Evolutionary conservation across 1,284 basidiomycete species (phyloP).

Genomic region (Abortiporus biennis): DNA sequence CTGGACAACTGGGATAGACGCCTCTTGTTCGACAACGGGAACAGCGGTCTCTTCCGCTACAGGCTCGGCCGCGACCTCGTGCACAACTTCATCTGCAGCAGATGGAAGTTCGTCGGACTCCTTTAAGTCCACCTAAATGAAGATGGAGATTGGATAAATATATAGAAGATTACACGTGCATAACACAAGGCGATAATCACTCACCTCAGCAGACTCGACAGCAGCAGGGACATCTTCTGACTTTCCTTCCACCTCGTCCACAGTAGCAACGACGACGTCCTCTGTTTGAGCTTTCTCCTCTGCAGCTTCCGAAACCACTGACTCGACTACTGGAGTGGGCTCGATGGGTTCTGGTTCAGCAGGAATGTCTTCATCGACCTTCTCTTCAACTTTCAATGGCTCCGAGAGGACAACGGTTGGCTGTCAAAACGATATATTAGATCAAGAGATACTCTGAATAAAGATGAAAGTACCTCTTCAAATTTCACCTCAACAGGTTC

Average conservation of each 20-base stretch:
- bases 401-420: not conserved
- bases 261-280: constrained; percentile 6
- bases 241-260: constrained; percentile 3
- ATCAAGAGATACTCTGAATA: not conserved
- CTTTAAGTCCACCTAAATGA: no score
- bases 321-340: constrained; percentile 1
- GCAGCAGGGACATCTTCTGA: constrained; percentile 3
- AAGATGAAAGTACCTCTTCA: not conserved
- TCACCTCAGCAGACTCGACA: not conserved
- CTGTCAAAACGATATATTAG: not conserved
- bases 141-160: not conserved
- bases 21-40: not conserved
- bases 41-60: not conserved
- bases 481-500: not conserved
- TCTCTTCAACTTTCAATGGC: not conserved
- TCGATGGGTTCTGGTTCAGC: constrained; percentile 4
- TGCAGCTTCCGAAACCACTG: constrained; percentile 2
- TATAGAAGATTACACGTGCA: not conserved
- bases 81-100: no score
- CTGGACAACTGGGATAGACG: not conserved
- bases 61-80: no score
- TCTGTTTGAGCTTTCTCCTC: not conserved
- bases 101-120: no score
- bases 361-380: not conserved
- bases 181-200: not conserved